Evolutionary conservation across 306 rosid genomes (phyloP), one percentile per base, ranked within the genome.

Genomic region (Casuarina glauca): DNA sequence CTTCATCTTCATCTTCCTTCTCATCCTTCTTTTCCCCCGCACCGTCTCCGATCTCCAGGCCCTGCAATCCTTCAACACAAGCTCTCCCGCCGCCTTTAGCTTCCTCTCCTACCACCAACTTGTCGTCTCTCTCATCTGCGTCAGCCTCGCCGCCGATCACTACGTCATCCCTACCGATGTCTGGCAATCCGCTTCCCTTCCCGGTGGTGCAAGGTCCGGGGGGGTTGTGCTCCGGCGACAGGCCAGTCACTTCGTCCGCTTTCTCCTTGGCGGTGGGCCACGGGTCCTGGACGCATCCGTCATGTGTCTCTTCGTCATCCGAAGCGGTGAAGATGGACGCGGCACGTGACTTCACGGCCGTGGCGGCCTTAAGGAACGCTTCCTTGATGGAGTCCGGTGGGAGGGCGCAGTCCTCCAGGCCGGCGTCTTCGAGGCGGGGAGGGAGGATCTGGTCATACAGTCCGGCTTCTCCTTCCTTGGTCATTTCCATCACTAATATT

Each of bases 381-480:
- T 91, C 86, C 64, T 82, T 81, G 79, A 93, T 93, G 15, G 91
- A 88, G 43, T 91, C 91, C 3, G 91, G 93, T 0, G 96, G 93
- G 2, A 91, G 97, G 3, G 97, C 96, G 16, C 93, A 88, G 71
- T 95, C 93, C 80, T 93, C 97, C 70, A 95, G 99, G 54, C 94
- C 97, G 0, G 99, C 97, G 67, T 93, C 97, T 83, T 93, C 91
- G 5, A 93, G 82, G 5, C 96, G 94, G 0, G 97, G 99, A 26
- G 97, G 97, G 39, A 82, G 51, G 80, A 95, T 86, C 61, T 70
- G 83, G 62, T 88, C 84, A 36, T 89, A 84, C 2, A 88, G 44
- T 3, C 80, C 84, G 1, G 77, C 45, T 68, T 75, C 76, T 67
- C 84, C 74, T 32, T 85, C 86, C 8, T 81, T 61, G 2, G 79